These are phyloP conservation scores for Neurospora sp. DNA, from an alignment of 495 filamentous ascomycete species.

Conservation along the genomic window DNA sequence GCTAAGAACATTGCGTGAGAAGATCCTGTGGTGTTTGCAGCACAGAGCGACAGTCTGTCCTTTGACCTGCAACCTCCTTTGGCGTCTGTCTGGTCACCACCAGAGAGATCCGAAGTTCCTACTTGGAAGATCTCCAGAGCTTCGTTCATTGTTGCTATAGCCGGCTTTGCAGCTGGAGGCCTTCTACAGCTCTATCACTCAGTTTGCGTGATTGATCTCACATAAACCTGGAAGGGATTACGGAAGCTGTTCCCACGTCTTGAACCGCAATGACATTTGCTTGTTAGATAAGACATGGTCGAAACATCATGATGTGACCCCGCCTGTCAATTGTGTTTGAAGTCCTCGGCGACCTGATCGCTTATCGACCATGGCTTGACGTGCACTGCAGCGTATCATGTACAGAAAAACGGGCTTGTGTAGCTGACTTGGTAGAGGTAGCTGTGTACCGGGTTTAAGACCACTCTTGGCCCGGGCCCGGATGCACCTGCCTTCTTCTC, in stretches of 20 bases:
- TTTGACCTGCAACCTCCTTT: neutral
- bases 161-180: no score
- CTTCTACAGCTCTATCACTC: no score
- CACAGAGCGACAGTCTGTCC: no score
- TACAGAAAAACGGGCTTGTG: neutral
- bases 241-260: neutral
- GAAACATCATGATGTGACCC: neutral
- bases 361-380: neutral
- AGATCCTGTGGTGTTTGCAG: no score
- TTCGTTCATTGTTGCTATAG: no score
- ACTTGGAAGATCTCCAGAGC: no score
- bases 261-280: neutral
- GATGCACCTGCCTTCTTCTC: neutral
- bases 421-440: neutral
- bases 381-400: neutral
- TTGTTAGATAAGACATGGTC: neutral
- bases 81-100: neutral
- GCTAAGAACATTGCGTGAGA: no score
- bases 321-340: neutral
- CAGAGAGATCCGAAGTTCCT: neutral
- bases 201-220: neutral
- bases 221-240: neutral
- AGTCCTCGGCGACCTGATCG: neutral
- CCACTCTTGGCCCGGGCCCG: neutral
- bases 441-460: neutral